Evolutionary conservation across 768 basidiomycete genomes (phyloP).

Genomic region (Wakefieldia striispora): DNA sequence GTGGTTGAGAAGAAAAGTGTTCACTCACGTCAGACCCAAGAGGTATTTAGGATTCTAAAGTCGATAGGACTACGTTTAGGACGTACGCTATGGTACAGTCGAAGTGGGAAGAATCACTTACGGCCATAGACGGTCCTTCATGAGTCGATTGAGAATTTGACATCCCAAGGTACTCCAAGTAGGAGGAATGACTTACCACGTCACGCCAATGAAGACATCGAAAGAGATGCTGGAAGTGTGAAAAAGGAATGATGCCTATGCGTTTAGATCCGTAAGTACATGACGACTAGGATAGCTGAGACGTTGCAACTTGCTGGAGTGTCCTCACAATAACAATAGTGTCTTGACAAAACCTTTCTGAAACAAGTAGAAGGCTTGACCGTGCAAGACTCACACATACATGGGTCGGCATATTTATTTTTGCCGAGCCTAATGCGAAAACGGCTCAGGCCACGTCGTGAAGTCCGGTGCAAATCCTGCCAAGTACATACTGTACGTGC

Average conservation of each 20-base stretch:
- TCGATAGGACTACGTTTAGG: no score
- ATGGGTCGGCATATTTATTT: no score
- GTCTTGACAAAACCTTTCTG: constrained; percentile 9
- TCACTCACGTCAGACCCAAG: background rate
- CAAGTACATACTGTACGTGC: no score
- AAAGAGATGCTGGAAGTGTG: constrained; percentile 1
- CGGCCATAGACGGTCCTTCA: background rate
- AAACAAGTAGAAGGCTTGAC: background rate
- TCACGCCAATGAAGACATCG: background rate
- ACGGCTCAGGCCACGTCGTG: no score
- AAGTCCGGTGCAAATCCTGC: no score
- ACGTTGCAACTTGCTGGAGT: background rate
- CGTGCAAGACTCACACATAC: no score
- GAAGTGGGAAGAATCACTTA: background rate
- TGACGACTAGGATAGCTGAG: no score
- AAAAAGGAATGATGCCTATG: constrained; percentile 7
- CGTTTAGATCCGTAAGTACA: background rate
- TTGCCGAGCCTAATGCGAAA: no score
- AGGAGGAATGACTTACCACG: constrained; percentile 2
- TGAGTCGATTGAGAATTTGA: background rate
- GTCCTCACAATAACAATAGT: background rate
- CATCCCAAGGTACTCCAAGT: no score
- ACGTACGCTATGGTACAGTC: background rate
- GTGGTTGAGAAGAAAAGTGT: no score
- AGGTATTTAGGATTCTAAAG: background rate